Evolutionary conservation across 306 rosid genomes (phyloP), one percentile per base, ranked within the genome.

Genomic region (Trifolium repens): DNA sequence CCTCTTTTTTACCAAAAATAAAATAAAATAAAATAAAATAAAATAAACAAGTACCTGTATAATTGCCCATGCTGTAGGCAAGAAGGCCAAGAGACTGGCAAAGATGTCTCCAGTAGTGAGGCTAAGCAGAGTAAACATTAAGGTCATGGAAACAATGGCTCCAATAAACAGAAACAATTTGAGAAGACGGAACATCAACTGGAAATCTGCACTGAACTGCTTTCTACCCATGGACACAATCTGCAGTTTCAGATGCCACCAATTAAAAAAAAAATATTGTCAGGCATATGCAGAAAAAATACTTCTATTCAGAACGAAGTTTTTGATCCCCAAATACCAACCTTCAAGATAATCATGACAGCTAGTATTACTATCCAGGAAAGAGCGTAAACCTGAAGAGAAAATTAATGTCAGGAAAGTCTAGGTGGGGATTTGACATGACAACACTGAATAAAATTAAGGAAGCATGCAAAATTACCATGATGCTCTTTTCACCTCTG

Each of bases 31-130:
- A 17, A 67, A 17, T 17, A 17, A 17, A 17, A 17, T 17, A 17
- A 17, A 67, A 37, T 60, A 27, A 77, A 71, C 37, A 67, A 72
- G 52, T 85, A 93, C 98, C 96, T 74, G 87, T 58, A 94, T 81
- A 34, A 94, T 80, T 40, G 97, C 99, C 99, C 99, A 94, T 19
- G 90, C 93, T 1, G 97, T 94, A 54, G 99, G 99, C 88, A 89
- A 24, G 86, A 92, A 94, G 77, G 97, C 99, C 34, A 94, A 80
- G 12, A 94, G 82, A 75, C 99, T 92, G 0, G 87, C 86, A 80
- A 92, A 90, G 77, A 94, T 88, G 84, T 92, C 99, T 61, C 91
- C 88, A 49, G 85, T 72, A 3, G 99, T 91, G 78, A 94, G 96
- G 71, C 78, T 81, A 40, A 92, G 91, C 64, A 91, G 83, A 8